phyloP scores from a whole-genome alignment of 2,329 filamentous ascomycete species.

The Pseudogymnoascus sp. region DNA sequence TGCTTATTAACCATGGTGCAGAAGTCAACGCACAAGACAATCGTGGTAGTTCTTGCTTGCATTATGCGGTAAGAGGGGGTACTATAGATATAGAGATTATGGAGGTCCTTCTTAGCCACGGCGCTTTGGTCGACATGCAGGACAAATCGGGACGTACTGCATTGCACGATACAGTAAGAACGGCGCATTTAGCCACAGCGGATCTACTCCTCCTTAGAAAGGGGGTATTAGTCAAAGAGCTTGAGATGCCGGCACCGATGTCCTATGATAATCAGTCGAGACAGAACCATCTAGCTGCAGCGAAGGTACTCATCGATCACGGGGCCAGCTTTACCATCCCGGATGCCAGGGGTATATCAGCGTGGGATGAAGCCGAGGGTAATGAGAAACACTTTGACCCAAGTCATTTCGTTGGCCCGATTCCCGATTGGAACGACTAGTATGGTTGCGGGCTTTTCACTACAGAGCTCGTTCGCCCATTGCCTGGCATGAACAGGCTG shows the following conservation, averaged over 20 bases:
- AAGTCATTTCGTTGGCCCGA: not conserved
- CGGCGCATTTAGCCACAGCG: not conserved
- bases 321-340: not conserved
- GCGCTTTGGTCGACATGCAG: not conserved
- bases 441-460: no score
- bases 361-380: not conserved
- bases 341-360: not conserved
- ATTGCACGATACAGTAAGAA: not conserved
- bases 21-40: not conserved
- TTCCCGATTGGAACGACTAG: no score
- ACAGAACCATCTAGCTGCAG: not conserved
- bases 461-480: not conserved
- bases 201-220: not conserved
- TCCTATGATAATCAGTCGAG: no score
- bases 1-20: not conserved
- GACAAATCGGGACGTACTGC: not conserved
- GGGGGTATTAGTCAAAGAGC: not conserved
- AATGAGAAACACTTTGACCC: not conserved
- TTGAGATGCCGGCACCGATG: no score
- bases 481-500: not conserved
- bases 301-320: not conserved
- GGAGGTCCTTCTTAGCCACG: not conserved
- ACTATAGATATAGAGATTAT: not conserved
- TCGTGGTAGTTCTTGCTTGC: not conserved
- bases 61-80: not conserved